Base-by-base conservation (phyloP, 176 grass and related monocot genomes). In the Zizania latifolia region DNA sequence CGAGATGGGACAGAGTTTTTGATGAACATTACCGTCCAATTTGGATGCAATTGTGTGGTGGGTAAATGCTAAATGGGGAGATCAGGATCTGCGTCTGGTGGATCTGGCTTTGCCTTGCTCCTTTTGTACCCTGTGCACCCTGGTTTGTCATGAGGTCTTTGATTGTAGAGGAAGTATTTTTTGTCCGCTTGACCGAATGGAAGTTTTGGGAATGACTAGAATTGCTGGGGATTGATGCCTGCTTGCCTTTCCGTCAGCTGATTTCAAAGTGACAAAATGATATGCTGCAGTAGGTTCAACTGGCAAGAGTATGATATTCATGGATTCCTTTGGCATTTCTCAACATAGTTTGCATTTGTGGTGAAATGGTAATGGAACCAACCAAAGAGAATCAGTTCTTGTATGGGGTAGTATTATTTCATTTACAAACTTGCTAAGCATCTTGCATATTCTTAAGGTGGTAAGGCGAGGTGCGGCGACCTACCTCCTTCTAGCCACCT, bases 91-190 rank as follows among this genome's bases (percentile, higher is more conserved):
- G 26, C 26, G 6, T 16, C 8, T 10, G 41, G n/a, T 75, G 56
- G 64, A 75, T 80, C 84, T 81, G 70, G 41, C 61, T 23, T 19
- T 36, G n/a, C 0, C 19, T 34, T n/a, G 21, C 24, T 61, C 32
- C 17, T 14, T 48, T 32, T 31, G 17, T 24, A 1, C 40, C 12
- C 39, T 75, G 54, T 31, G 17, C 32, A 1, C 40, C 12, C 39
- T 75, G 54, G 0, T 40, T 54, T 8, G 26, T 15, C 19, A 26
- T 65, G 38, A 33, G 35, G 26, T 6, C 0, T 41, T 51, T 0
- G 10, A 4, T 70, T 7, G 9, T 68, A 15, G 14, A 64, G 3
- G 0, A 3, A 33, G 21, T 83, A 32, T n/a, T 43, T 36, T 5
- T 31, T 23, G 38, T 78, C 33, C 60, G 43, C 5, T 14, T 60